These are phyloP conservation scores for Quercus gilva DNA, from an alignment of 306 rosid genomes.

Conservation along the genomic window DNA sequence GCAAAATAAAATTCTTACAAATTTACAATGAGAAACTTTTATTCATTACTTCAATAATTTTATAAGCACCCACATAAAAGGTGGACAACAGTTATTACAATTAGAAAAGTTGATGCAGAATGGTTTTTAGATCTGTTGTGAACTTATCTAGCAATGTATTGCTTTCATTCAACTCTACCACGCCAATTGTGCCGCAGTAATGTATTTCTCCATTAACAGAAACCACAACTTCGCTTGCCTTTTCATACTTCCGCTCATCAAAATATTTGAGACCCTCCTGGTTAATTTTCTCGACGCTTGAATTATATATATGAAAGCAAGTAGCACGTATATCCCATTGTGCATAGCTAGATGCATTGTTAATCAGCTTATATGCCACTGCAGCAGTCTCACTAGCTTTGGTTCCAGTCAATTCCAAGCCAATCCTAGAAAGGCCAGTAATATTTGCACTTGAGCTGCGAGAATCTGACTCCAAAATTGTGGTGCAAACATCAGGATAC, in stretches of 20 bases:
- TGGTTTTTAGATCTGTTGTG: background rate
- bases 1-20: no score
- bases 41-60: no score
- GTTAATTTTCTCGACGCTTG: background rate
- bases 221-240: background rate
- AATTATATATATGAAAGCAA: background rate
- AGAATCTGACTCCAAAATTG: background rate
- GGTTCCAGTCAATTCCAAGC: background rate
- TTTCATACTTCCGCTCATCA: background rate
- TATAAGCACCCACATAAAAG: background rate
- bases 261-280: background rate
- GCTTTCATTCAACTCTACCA: background rate
- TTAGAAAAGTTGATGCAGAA: background rate
- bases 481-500: background rate
- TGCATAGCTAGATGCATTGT: background rate
- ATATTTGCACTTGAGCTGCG: background rate
- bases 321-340: background rate
- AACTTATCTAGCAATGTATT: background rate
- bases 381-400: background rate
- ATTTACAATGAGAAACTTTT: no score
- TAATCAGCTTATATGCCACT: background rate
- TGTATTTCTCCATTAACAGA: background rate
- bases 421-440: background rate
- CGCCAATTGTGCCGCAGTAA: background rate
- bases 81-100: background rate